Percentiles rank a stretch among this genome's conserved stretches.
Conservation (phyloP, 1,139 yeast species). For the Hansenula lynferdii region DNA sequence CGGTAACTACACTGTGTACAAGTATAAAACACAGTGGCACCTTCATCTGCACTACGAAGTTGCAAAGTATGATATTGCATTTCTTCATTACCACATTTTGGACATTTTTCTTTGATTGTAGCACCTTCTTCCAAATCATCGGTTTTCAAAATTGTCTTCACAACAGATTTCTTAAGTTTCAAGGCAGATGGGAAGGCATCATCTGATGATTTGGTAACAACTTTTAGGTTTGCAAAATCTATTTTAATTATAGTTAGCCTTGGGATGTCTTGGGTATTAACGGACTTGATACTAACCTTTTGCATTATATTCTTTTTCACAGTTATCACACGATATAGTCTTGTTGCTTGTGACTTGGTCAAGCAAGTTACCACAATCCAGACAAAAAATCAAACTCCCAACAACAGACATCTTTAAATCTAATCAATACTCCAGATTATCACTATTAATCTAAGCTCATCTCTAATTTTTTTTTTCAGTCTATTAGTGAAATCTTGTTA, state of each 20-base stretch:
- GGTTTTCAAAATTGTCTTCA: slow-evolving; percentile 73
- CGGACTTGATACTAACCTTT: slow-evolving; percentile 22
- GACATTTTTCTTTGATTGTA: slow-evolving; percentile 93
- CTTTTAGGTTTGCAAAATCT: slow-evolving; percentile 74
- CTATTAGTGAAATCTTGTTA: not conserved
- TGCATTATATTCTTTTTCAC: slow-evolving; percentile 55
- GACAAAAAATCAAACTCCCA: slow-evolving; percentile 90
- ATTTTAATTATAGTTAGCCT: slow-evolving; percentile 8
- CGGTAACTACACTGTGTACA: slow-evolving; percentile 91
- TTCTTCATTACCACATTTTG: slow-evolving; percentile 95
- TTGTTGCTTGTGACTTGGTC: slow-evolving; percentile 55
- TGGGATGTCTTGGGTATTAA: not conserved
- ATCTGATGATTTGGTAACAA: slow-evolving; percentile 73
- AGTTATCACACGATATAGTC: slow-evolving; percentile 60
- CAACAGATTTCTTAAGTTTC: slow-evolving; percentile 79
- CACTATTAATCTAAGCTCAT: not conserved
- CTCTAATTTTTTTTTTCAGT: not conserved
- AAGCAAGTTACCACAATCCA: slow-evolving; percentile 87
- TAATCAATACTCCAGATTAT: too few species aligned
- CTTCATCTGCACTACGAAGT: slow-evolving; percentile 97
- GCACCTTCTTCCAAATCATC: slow-evolving; percentile 93
- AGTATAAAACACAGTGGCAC: slow-evolving; percentile 93
- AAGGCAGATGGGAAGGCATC: slow-evolving; percentile 92
- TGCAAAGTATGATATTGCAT: slow-evolving; percentile 98
- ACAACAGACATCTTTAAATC: slow-evolving; percentile 76